Base-by-base conservation (phyloP, 371 early-diverging fungal genomes). In the Actinomortierella ambigua region DNA sequence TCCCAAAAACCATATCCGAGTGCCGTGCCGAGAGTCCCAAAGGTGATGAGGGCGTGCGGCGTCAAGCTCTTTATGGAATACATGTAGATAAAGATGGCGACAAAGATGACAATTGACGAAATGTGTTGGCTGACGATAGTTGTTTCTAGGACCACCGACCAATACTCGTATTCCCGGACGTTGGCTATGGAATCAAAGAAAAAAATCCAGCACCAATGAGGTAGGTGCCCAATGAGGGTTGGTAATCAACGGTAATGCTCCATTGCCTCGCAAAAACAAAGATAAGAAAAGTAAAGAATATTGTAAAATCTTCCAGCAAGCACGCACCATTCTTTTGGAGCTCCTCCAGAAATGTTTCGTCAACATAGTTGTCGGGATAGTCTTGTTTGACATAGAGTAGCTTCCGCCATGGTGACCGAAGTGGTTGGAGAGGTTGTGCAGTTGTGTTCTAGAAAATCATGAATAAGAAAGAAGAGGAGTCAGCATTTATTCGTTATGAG, bases 281-380 rank as follows among this genome's bases (percentile, higher is more conserved):
- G n/a, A 23, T 20, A 28, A 42, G 40, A 15, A 24, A 59, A 34
- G 20, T 1, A 24, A 40, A 46, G 24, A 34, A 22, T 57, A 3
- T 23, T 53, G 34, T 51, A 43, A 27, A 11, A 11, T 2, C 48
- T n/a, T n/a, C 39, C 29, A 34, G 34, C 34, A 11, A 34, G 34
- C 34, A 34, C 34, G 52, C 78, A 93, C 92, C 95, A 76, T 98
- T 98, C 77, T 90, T 89, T 65, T 93, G 91, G 66, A 98, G 76
- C 64, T 91, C 87, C 59, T 90, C 88, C 49, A 97, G 77, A 76
- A 97, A 95, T 4, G 94, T 88, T 18, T 81, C 80, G 58, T 95
- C 97, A 1, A 95, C 95, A 77, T 97, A 93, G 75, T 96, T 95
- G 77, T 97, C 98, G 0, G 96, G 91, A 59, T 91, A 96, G 44